phyloP scores from a whole-genome alignment of 345 rosid species.

The Melaleuca quinquenervia region DNA sequence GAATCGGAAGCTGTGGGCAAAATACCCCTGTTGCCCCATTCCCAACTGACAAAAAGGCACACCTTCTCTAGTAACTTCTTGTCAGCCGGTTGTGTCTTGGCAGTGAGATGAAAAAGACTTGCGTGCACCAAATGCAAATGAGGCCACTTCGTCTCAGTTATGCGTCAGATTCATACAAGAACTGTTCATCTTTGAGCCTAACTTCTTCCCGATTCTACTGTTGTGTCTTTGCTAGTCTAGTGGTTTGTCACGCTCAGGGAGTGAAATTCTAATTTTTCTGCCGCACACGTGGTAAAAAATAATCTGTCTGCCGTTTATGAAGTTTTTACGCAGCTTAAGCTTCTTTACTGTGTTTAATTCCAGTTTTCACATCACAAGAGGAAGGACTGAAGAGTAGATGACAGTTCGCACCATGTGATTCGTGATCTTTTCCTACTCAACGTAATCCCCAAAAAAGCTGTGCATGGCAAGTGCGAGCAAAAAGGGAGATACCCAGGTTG shows the following conservation, averaged over 20 bases:
- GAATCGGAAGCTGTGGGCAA: not conserved
- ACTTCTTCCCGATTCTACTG: not conserved
- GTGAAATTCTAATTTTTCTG: not conserved
- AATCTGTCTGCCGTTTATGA: not conserved
- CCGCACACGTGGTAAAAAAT: rapidly evolving
- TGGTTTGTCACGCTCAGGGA: not conserved
- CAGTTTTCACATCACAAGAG: not conserved
- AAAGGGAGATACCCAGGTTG: not conserved
- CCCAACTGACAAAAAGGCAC: not conserved
- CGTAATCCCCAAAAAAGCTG: not conserved
- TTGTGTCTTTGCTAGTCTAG: not conserved
- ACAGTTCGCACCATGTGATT: not conserved
- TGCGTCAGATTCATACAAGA: not conserved
- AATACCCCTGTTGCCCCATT: not conserved
- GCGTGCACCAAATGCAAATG: not conserved
- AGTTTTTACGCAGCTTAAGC: not conserved
- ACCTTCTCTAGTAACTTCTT: not conserved
- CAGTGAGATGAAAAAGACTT: not conserved
- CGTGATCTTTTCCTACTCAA: not conserved
- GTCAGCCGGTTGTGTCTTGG: not conserved
- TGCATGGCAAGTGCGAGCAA: not conserved
- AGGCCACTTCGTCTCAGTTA: not conserved
- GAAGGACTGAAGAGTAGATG: not conserved
- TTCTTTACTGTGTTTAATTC: not conserved
- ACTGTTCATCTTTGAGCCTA: not conserved